Evolutionary conservation across 805 yeast species (phyloP), one percentile per base, ranked within the genome.

Genomic region (Metschnikowia chrysomelidarum): DNA sequence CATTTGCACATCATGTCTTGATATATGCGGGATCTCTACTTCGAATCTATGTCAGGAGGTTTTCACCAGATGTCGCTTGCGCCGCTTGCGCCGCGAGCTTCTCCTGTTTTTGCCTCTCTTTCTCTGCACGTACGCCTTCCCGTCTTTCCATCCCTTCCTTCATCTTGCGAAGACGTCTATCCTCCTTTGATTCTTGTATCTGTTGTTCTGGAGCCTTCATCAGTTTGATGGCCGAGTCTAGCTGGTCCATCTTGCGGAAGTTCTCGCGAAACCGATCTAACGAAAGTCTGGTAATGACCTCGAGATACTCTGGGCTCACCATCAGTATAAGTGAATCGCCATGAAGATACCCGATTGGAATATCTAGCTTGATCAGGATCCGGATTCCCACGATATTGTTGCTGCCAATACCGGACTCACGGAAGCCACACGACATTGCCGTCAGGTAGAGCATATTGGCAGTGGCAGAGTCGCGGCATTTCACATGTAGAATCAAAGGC

Each of bases 391-490:
- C 94, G 9, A 82, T 67, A 47, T 78, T 75, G 49, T 87, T 85
- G 19, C 80, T 69, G 6, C 94, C 94, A 29, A 87, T 85, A 1
- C 96, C 96, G 19, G 86, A 73, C 57, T 87, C 96, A 50, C 96
- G 69, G 51, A 82, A 87, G 3, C 96, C 96, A 60, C 93, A 82
- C 2, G 74, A 71, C 86, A 87, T 81, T 0, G 95, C 95, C 1
- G 75, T 60, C 23, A 79, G 75, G 44, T 80, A 85, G 8, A 87
- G 56, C 24, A 59, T 60, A n/a, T 71, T 67, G 0, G 96, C 95
- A 4, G 70, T 58, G 10, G 58, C 63, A 17, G 69, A 58, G 46
- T 77, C 72, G 29, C 91, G 68, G 51, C 95, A 85, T 51, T 85
- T 82, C 4, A 87, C 87, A 57, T 87, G 96, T 30, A 87, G 60